Percentiles rank a stretch among this genome's conserved stretches.
Conservation (phyloP, 768 basidiomycete genomes). For the Podaxis mareebaensis region DNA sequence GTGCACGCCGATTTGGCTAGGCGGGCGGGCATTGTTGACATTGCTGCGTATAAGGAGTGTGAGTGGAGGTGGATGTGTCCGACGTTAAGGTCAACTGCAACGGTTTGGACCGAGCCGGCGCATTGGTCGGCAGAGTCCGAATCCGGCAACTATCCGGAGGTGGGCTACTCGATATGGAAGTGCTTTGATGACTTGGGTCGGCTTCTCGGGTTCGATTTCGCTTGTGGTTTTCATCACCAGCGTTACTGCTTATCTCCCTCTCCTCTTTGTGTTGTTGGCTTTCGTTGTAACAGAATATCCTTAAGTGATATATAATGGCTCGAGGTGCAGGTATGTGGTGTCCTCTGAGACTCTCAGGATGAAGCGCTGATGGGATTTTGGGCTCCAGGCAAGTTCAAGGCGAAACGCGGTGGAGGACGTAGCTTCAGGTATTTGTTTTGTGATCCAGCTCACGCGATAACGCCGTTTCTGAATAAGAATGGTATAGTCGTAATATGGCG, state of each 20-base stretch:
- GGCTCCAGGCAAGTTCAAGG: conserved; percentile 73
- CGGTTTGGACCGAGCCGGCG: conserved; percentile 19
- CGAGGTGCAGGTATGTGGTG: conserved; percentile 45
- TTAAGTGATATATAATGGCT: conserved; percentile 36
- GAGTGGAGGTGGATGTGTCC: conserved; percentile 11
- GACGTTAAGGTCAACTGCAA: conserved; percentile 1
- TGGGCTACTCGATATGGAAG: conserved; percentile 15
- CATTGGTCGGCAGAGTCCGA: conserved; percentile 21
- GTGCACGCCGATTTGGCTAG: conserved; percentile 70
- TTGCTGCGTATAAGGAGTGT: conserved; percentile 21
- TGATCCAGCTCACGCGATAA: conserved; percentile 12
- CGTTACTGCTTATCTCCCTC: conserved; percentile 18
- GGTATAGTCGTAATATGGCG: conserved; percentile 16
- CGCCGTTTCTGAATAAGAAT: conserved; percentile 5
- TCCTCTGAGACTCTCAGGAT: neutral
- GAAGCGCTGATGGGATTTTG: neutral
- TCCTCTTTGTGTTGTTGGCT: conserved; percentile 11
- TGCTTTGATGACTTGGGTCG: neutral
- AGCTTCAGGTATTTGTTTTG: conserved; percentile 63
- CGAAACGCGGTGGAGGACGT: conserved; percentile 85
- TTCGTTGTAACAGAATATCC: conserved; percentile 13
- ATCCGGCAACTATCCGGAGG: conserved; percentile 22
- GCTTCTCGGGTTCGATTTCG: conserved; percentile 6
- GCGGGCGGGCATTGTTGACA: conserved; percentile 85
- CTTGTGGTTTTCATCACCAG: neutral